Percentiles rank a stretch among this genome's conserved stretches.
Conservation (phyloP, 139 green algal genomes). For the Penium margaritaceum region DNA sequence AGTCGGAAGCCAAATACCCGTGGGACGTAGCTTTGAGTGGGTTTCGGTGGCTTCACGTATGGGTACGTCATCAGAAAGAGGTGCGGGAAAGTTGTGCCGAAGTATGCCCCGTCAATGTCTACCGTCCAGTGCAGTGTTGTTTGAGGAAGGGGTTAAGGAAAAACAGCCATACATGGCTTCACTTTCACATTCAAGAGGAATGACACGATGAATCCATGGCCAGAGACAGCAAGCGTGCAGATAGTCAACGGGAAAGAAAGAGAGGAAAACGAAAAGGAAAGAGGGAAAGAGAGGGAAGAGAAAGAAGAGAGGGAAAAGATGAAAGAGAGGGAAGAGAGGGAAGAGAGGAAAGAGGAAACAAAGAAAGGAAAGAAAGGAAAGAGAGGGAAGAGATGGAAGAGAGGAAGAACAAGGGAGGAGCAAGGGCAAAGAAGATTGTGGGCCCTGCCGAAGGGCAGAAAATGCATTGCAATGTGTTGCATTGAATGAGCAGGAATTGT, state of each 20-base stretch:
- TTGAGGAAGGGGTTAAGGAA: no score
- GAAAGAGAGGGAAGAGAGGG: neutral
- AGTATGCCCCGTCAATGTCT: conserved; percentile 84
- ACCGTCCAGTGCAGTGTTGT: neutral
- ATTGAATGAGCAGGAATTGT: no score
- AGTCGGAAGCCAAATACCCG: conserved; percentile 92
- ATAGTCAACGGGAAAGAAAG: neutral
- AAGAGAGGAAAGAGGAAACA: neutral
- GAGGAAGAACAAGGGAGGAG: no score
- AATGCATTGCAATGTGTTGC: no score
- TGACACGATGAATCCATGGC: no score
- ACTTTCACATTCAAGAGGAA: no score
- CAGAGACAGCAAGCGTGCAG: neutral
- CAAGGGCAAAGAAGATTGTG: no score
- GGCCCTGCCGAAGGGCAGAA: no score
- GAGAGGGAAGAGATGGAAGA: no score
- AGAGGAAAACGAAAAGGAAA: neutral
- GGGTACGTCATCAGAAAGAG: conserved; percentile 89
- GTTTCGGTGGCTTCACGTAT: conserved; percentile 60
- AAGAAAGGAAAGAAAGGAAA: neutral
- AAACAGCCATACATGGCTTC: no score
- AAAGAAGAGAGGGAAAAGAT: neutral
- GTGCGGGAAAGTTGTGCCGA: conserved; percentile 91
- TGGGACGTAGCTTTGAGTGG: conserved; percentile 64
- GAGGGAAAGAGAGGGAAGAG: neutral